Conservation (phyloP, 2,329 filamentous ascomycete species). For the Aspergillus melleus region DNA sequence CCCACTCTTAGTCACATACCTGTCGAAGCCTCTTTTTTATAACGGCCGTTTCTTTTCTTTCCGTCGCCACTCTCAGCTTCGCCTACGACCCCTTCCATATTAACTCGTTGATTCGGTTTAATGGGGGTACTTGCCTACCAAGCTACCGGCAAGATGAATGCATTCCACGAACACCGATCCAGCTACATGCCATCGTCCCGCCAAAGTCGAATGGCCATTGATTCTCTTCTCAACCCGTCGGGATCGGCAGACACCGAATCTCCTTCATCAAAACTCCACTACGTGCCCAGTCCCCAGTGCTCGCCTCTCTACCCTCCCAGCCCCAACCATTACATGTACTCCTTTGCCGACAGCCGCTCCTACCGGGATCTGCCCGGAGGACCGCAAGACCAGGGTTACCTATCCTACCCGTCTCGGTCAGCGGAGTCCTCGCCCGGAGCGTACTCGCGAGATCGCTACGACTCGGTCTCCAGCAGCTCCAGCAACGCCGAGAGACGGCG, state of each 20-base stretch:
- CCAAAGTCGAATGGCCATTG: slow-evolving; percentile 36
- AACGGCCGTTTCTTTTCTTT: neutral
- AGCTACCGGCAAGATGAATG: neutral
- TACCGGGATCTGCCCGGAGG: slow-evolving; percentile 14
- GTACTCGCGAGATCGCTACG: slow-evolving; percentile 41
- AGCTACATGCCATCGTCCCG: slow-evolving; percentile 25
- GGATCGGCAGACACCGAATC: slow-evolving; percentile 22
- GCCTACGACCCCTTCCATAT: neutral
- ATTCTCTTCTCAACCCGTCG: slow-evolving; percentile 35
- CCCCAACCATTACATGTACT: slow-evolving; percentile 30
- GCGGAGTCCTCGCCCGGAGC: slow-evolving; percentile 36
- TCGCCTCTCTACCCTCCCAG: slow-evolving; percentile 33
- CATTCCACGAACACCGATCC: neutral
- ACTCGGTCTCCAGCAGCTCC: slow-evolving; percentile 43
- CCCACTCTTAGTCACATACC: no score
- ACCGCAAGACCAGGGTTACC: slow-evolving; percentile 27
- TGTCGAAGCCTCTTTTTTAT: neutral
- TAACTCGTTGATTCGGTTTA: neutral
- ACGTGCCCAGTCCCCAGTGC: slow-evolving; percentile 23
- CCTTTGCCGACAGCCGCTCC: slow-evolving; percentile 24
- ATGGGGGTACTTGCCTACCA: slow-evolving; percentile 1
- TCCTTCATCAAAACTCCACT: slow-evolving; percentile 14
- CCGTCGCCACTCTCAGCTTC: neutral
- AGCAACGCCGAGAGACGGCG: slow-evolving; percentile 41
- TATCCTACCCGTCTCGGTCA: slow-evolving; percentile 29